phyloP scores from a whole-genome alignment of 2,329 filamentous ascomycete genomes.

The Penicillium sclerotigenum region DNA sequence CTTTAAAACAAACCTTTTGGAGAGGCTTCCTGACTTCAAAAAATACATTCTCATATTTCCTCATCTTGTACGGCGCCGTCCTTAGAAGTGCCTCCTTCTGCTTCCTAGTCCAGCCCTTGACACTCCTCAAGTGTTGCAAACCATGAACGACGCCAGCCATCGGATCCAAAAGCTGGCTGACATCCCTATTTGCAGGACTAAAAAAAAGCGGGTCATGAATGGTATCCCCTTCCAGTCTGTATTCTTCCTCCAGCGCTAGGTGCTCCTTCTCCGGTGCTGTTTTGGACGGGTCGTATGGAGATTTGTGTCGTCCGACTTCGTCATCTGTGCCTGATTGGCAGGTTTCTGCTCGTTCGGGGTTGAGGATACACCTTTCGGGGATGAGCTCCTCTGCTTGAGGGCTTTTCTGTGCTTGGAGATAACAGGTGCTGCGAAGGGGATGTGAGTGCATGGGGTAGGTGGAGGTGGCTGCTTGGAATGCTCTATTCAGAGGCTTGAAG shows the following conservation, averaged over 20 bases:
- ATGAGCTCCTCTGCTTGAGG: neutral
- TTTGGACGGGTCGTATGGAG: slow-evolving; percentile 26
- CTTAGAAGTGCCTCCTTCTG: slow-evolving; percentile 16
- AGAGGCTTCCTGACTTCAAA: slow-evolving; percentile 4
- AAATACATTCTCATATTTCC: slow-evolving; percentile 16
- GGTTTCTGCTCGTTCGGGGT: slow-evolving; percentile 21
- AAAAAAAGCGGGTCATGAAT: slow-evolving; percentile 22
- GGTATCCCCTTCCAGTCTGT: slow-evolving; percentile 16
- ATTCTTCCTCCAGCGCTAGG: slow-evolving; percentile 22
- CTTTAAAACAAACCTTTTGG: slow-evolving; percentile 7
- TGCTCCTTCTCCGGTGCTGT: slow-evolving; percentile 23
- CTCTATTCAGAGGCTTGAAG: neutral
- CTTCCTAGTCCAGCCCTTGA: slow-evolving; percentile 27
- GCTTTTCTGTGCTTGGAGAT: neutral
- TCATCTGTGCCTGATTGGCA: slow-evolving; percentile 29
- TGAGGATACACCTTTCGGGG: slow-evolving; percentile 20
- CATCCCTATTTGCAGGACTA: slow-evolving; percentile 24
- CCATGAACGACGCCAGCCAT: slow-evolving; percentile 17
- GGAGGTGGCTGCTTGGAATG: neutral
- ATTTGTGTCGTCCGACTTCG: slow-evolving; percentile 25
- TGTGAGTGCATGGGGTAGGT: neutral
- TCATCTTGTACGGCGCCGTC: slow-evolving; percentile 12
- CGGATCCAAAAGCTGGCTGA: slow-evolving; percentile 21
- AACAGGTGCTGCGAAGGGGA: neutral
- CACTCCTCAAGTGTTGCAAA: slow-evolving; percentile 19